Conservation (phyloP, 73 alveolate species). For the Durusdinium trenchii region DNA sequence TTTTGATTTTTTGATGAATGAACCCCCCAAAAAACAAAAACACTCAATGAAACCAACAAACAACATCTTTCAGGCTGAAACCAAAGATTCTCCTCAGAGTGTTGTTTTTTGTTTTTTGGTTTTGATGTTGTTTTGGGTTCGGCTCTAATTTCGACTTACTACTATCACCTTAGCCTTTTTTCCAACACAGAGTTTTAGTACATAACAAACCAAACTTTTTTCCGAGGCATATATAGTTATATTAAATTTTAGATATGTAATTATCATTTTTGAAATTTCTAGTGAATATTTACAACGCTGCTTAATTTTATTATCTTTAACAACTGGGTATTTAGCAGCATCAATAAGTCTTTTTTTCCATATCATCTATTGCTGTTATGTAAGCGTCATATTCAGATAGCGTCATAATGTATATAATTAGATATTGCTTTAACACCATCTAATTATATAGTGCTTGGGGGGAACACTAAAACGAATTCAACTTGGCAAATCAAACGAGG, state of each 20-base stretch:
- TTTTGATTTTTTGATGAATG: too few relatives aligned
- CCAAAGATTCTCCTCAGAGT: too few relatives aligned
- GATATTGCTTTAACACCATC: neutral
- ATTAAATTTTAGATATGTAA: neutral
- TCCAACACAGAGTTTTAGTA: too few relatives aligned
- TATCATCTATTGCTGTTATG: neutral
- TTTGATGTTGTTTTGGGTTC: too few relatives aligned
- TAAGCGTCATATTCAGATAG: neutral
- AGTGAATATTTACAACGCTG: neutral
- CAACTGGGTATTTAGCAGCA: neutral
- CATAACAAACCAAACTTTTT: too few relatives aligned
- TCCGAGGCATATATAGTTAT: too few relatives aligned
- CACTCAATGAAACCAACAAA: too few relatives aligned
- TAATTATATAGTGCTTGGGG: neutral
- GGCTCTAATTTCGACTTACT: too few relatives aligned
- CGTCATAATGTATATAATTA: neutral
- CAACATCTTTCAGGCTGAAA: too few relatives aligned
- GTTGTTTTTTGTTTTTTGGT: too few relatives aligned
- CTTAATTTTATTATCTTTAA: slow-evolving; percentile 13
- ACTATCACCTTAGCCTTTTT: too few relatives aligned
- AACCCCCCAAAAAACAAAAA: too few relatives aligned
- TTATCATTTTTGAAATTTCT: neutral
- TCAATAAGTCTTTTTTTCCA: neutral
- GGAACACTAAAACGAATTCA: neutral
- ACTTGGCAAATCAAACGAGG: neutral